Percentiles rank a stretch among this genome's conserved stretches.
phyloP scores from a whole-genome alignment of 257 asterid species.

The Agastache rugosa region DNA sequence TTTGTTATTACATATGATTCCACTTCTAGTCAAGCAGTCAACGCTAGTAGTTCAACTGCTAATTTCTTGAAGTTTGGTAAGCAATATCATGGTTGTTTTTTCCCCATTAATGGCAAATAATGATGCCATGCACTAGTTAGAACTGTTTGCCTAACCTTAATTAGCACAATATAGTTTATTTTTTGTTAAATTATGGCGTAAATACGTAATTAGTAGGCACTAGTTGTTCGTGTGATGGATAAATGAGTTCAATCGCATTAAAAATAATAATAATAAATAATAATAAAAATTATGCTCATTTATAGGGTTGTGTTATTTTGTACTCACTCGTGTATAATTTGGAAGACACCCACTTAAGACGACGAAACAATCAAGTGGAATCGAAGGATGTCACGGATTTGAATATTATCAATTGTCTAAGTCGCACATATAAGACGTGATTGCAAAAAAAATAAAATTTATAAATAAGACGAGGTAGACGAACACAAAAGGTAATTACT shows the following conservation, averaged over 20 bases:
- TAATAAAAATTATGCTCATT: no score
- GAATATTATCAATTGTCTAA: no score
- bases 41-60: conserved; percentile 55
- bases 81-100: conserved; percentile 24
- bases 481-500: conserved; percentile 33
- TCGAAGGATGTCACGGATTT: no score
- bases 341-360: no score
- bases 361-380: no score
- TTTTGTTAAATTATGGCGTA: not conserved
- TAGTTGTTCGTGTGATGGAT: no score
- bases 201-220: not conserved
- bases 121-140: conserved; percentile 27
- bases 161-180: not conserved
- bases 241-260: no score
- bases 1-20: conserved; percentile 31
- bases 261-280: no score
- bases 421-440: no score
- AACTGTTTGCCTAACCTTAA: conserved; percentile 46
- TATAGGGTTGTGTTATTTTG: no score
- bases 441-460: not conserved
- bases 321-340: no score
- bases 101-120: conserved; percentile 29
- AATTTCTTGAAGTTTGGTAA: conserved; percentile 45
- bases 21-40: conserved; percentile 49
- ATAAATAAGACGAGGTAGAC: not conserved